These are phyloP conservation scores for Pestalotiopsis sp. DNA, from an alignment of 2,329 filamentous ascomycete genomes.

Conservation along the genomic window DNA sequence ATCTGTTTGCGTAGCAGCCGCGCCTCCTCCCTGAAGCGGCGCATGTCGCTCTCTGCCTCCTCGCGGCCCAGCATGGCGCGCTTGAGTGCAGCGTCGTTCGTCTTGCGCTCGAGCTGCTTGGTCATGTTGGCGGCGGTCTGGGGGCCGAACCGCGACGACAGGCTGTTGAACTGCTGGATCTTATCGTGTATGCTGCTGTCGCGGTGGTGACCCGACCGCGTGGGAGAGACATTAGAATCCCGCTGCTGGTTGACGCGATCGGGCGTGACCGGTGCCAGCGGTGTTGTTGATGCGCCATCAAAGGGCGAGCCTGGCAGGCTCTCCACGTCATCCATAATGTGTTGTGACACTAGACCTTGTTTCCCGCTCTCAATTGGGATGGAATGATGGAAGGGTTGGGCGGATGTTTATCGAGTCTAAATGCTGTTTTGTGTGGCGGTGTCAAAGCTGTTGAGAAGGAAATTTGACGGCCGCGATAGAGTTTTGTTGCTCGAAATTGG, in stretches of 20 bases:
- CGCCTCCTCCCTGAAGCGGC: constrained; percentile 63
- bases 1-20: constrained; percentile 56
- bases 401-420: background rate
- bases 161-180: constrained; percentile 34
- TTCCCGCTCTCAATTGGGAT: background rate
- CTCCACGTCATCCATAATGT: background rate
- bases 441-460: too few species aligned
- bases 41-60: constrained; percentile 70
- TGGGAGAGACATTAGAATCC: constrained; percentile 20
- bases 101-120: constrained; percentile 65
- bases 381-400: background rate
- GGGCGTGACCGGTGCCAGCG: constrained; percentile 29
- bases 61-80: constrained; percentile 70
- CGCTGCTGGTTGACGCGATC: constrained; percentile 33
- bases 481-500: too few species aligned
- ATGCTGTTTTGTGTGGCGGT: too few species aligned
- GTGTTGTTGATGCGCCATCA: constrained; percentile 18
- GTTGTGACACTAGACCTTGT: background rate
- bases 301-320: constrained; percentile 24
- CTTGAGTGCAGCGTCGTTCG: constrained; percentile 66
- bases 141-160: constrained; percentile 19
- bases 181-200: constrained; percentile 36
- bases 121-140: constrained; percentile 34
- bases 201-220: constrained; percentile 19
- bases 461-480: too few species aligned